Evolutionary conservation across 2,329 filamentous ascomycete genomes (phyloP).

Genomic region (Colletotrichum sp.): DNA sequence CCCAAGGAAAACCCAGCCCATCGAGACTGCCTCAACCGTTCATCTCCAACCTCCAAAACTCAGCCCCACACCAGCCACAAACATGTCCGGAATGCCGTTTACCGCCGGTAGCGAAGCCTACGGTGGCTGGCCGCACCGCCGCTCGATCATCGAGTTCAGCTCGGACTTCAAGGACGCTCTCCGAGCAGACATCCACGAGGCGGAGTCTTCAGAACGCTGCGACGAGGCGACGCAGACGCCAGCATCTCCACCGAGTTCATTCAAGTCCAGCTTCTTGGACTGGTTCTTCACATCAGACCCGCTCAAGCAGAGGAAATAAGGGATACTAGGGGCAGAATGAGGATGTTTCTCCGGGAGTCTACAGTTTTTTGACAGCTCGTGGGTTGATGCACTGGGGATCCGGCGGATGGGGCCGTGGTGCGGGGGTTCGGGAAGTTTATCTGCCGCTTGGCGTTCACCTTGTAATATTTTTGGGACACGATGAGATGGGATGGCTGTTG

Average conservation of each 20-base stretch:
- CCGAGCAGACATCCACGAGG: slow-evolving; percentile 15
- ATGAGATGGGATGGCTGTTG: neutral
- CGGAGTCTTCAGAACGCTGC: neutral
- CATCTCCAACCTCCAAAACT: neutral
- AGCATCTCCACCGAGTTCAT: neutral
- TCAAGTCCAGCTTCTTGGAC: neutral
- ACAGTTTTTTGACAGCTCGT: neutral
- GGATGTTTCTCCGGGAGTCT: neutral
- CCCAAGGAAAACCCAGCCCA: neutral
- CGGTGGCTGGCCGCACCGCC: neutral
- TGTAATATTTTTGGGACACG: neutral
- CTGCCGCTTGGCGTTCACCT: neutral
- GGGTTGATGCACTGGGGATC: neutral
- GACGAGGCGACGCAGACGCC: neutral
- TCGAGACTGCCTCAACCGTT: neutral
- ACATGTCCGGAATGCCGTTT: slow-evolving; percentile 6
- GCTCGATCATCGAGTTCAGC: neutral
- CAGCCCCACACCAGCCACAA: neutral
- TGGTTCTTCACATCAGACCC: neutral
- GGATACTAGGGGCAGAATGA: neutral
- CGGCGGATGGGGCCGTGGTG: neutral
- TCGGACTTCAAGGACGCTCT: slow-evolving; percentile 10
- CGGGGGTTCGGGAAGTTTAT: neutral
- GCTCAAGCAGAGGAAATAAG: neutral
- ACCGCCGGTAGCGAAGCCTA: slow-evolving; percentile 6